These are phyloP conservation scores for Hysterium pulicare DNA, from an alignment of 2,329 filamentous ascomycete species.

Conservation along the genomic window DNA sequence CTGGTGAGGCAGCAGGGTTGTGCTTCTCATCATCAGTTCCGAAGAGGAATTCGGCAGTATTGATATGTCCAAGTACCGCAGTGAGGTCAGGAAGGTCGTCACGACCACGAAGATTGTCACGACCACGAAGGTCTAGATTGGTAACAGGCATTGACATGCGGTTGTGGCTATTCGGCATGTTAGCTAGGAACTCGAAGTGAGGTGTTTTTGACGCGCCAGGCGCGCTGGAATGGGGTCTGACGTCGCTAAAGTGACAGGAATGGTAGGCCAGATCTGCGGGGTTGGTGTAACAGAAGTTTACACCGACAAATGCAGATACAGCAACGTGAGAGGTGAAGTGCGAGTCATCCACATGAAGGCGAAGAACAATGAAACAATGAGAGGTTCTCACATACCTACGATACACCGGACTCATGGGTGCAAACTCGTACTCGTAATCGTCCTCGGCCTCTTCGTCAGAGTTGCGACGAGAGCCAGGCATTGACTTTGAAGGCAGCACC, in stretches of 20 bases:
- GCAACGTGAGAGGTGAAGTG: constrained; percentile 3
- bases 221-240: constrained; percentile 19
- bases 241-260: background rate
- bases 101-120: constrained; percentile 37
- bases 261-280: constrained; percentile 7
- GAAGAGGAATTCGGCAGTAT: constrained; percentile 82
- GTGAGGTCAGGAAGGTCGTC: constrained; percentile 47
- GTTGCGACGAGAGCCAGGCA: constrained; percentile 81
- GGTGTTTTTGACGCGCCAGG: constrained; percentile 11
- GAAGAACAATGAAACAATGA: constrained; percentile 6
- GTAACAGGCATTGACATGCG: constrained; percentile 93
- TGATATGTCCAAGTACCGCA: constrained; percentile 70
- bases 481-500: constrained; percentile 74
- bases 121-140: constrained; percentile 62
- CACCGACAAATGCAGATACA: background rate
- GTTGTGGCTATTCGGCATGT: constrained; percentile 60
- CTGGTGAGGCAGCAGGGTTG: constrained; percentile 56
- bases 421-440: constrained; percentile 69
- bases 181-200: constrained; percentile 8
- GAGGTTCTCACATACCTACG: constrained; percentile 32
- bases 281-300: constrained; percentile 11
- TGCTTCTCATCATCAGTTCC: constrained; percentile 64
- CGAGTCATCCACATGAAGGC: constrained; percentile 1
- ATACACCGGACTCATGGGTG: constrained; percentile 28
- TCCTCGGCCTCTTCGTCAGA: constrained; percentile 83